Percentiles rank a stretch among this genome's conserved stretches.
Evolutionary conservation across 2,329 filamentous ascomycete genomes (phyloP).

Genomic region (Pseudogymnoascus sp.): DNA sequence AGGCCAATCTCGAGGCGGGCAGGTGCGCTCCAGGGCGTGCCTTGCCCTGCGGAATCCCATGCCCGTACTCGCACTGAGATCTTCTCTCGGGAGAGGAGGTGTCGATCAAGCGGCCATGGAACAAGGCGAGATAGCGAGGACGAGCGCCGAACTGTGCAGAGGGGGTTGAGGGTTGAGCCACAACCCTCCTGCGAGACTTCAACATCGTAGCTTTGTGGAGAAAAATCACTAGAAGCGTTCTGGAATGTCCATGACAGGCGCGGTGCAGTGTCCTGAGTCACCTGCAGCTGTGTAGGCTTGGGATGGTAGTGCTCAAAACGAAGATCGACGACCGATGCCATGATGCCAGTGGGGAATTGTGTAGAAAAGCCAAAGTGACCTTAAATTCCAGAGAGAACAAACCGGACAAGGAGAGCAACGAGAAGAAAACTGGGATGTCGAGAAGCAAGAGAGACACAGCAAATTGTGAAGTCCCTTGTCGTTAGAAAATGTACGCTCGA

Average conservation of each 20-base stretch:
- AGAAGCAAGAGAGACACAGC: too few relatives aligned
- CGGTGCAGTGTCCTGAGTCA: slow-evolving; percentile 36
- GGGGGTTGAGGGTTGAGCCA: slow-evolving; percentile 29
- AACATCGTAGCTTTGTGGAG: slow-evolving; percentile 38
- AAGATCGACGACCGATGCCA: too few relatives aligned
- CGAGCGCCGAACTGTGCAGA: too few relatives aligned
- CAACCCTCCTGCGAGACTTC: slow-evolving; percentile 29
- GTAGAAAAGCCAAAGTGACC: too few relatives aligned
- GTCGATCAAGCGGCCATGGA: slow-evolving; percentile 36
- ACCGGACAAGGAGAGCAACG: too few relatives aligned
- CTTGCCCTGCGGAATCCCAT: slow-evolving; percentile 17
- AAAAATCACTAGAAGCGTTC: too few relatives aligned
- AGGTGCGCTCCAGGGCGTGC: slow-evolving; percentile 27
- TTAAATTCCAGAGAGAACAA: too few relatives aligned
- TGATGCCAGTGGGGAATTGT: too few relatives aligned
- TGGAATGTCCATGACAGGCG: slow-evolving; percentile 45
- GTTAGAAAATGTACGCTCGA: too few relatives aligned
- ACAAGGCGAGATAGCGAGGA: too few relatives aligned
- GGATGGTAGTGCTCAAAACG: neutral
- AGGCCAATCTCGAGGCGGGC: slow-evolving; percentile 30
- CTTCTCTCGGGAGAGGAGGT: slow-evolving; percentile 25
- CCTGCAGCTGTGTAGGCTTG: slow-evolving; percentile 31
- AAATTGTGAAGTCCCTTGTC: too few relatives aligned
- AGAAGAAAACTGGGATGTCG: too few relatives aligned
- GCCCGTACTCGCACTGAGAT: slow-evolving; percentile 27